phyloP scores from a whole-genome alignment of 345 rosid species.

The Gossypium thurberi region DNA sequence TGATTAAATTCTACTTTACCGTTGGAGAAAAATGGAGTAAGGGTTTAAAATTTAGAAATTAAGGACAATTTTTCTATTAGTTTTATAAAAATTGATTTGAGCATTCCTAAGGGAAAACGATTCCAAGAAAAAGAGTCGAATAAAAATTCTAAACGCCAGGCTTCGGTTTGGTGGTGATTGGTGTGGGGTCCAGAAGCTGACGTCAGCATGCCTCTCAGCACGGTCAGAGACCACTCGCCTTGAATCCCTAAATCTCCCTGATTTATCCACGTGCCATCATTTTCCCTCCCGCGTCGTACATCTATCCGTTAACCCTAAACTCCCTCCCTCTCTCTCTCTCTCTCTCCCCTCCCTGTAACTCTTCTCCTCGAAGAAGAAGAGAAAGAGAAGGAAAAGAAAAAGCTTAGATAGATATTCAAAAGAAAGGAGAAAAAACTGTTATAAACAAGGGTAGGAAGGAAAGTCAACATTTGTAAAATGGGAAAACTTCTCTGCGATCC shows the following conservation, averaged over 20 bases:
- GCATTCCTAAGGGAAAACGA: no score
- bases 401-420: not conserved
- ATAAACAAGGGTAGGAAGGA: not conserved
- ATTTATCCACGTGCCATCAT: conserved; percentile 41
- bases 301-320: conserved; percentile 62
- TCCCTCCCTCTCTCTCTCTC: conserved; percentile 14
- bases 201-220: not conserved
- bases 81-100: no score
- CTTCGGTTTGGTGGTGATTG: not conserved
- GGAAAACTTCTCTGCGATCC: conserved; percentile 84
- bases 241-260: conserved; percentile 11
- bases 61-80: no score
- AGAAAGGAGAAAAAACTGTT: not conserved
- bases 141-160: not conserved
- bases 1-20: no score
- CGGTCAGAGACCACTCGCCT: conserved; percentile 14
- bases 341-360: conserved; percentile 21
- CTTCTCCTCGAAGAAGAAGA: conserved; percentile 16
- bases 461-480: conserved; percentile 28
- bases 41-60: no score
- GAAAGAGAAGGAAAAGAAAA: not conserved
- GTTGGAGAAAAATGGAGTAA: no score
- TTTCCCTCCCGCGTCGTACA: conserved; percentile 40
- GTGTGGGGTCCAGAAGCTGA: not conserved
- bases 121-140: no score